Base-by-base conservation (phyloP, 2,329 filamentous ascomycete species). In the Orbilia javanica region DNA sequence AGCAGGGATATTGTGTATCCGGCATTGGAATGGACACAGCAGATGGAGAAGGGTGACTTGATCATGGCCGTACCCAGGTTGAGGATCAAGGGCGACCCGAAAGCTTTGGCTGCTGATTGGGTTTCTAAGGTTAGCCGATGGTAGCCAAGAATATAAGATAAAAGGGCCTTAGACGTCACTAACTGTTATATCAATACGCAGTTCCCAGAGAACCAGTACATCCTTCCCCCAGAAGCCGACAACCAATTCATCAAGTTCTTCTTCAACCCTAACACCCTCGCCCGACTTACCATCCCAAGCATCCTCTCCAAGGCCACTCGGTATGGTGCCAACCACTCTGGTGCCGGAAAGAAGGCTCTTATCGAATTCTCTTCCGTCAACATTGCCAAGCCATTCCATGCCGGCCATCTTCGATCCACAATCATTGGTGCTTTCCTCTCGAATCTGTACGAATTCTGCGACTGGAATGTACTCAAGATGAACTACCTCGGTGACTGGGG, bases 301-400 rank as follows among this genome's bases (percentile, higher is more conserved):
- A 90, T 96, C 79, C 89, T 91, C 72, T 86, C 88, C 80, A 87
- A 88, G 62, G 88, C 88, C 79, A 80, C 83, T 8, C 84, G 86
- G 22, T 97, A 89, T 82, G 93, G 93, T 79, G 87, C 87, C 83
- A 91, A 92, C 84, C 87, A 86, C 64, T 86, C 87, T 75, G 89
- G 88, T 79, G 86, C 86, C 81, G 81, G 81, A 13, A 93, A 93
- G 86, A 88, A 87, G 78, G 88, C 90, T 46, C 88, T 96, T 64
- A 88, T 96, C 81, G 93, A 96, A 82, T 96, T 95, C 84, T 93
- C 91, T 6, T 94, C 91, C 6, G 93, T 93, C 63, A 96, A 96
- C 83, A 94, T 96, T 76, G 93, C 93, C 53, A 95, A 95, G 85
- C 92, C 91, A 22, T 93, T 94, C 84, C 90, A 92, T 82, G 90